Evolutionary conservation across 345 rosid genomes (phyloP), one percentile per base, ranked within the genome.

Genomic region (Eucalyptus regnans): DNA sequence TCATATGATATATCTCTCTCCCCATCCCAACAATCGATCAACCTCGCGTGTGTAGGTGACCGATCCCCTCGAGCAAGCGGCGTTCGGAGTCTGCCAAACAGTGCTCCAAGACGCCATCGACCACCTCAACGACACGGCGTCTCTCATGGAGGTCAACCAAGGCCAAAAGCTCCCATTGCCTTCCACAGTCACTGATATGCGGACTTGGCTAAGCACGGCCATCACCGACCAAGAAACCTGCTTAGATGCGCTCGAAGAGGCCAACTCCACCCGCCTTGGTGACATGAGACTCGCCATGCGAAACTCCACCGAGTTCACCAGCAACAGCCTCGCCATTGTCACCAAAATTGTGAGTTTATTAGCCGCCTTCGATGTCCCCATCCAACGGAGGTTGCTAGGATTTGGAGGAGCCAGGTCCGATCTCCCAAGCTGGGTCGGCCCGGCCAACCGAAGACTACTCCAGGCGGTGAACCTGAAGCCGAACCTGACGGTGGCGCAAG

Each of bases 401-500:
- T 87, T 54, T 22, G 91, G 25, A 50, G 79, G 25, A 50, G 79
- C 83, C 43, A 89, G 9, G 29, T 88, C 90, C 6, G 92, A 87
- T 22, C 96, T 93, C 58, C 99, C 99, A 1, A 64, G 41, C 18
- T 95, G 99, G 99, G 90, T 96, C 4, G 84, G 90, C 17, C 84
- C 88, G 7, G 62, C 91, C 0, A 95, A 93, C 48, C 87, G 98
- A 86, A 89, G 95, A 91, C 88, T 96, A 49, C 96, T 97, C 51
- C 93, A 90, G 88, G 94, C 31, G 8, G 18, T 88, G 7, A 91
- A 87, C 9, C 64, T 89, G 20, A 87, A 7, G 7, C 94, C 96
- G 4, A 27, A 96, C 87, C 92, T 90, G 44, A 91, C 91, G 25
- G 98, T 97, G 87, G 97, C 96, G 15, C 66, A 87, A 41, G 99